Evolutionary conservation across 352 stramenopile species (phyloP).

Genomic region (Globisporangium perplexum): DNA sequence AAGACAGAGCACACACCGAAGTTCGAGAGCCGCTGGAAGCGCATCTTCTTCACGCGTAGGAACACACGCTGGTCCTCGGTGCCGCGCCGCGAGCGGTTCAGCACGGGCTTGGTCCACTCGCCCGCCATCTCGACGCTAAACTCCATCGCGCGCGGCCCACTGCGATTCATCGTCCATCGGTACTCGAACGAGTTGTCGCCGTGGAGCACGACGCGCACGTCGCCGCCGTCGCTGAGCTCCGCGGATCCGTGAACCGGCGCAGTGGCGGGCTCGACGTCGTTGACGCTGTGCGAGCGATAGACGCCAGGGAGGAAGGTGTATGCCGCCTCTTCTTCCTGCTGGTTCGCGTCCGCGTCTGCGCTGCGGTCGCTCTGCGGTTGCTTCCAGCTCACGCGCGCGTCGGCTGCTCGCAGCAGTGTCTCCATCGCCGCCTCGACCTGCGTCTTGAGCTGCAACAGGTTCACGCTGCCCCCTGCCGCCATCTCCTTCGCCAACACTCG

Average conservation of each 20-base stretch:
- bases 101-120: constrained; percentile 58
- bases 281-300: constrained; percentile 20
- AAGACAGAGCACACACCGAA: constrained; percentile 32
- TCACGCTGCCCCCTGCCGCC: constrained; percentile 12
- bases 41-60: constrained; percentile 44
- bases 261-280: neutral
- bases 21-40: constrained; percentile 70
- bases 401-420: constrained; percentile 42
- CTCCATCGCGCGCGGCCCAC: constrained; percentile 52
- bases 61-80: constrained; percentile 72
- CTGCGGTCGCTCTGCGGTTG: constrained; percentile 4
- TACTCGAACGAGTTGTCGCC: constrained; percentile 85
- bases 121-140: constrained; percentile 64
- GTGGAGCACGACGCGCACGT: constrained; percentile 48
- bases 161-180: constrained; percentile 53
- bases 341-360: neutral
- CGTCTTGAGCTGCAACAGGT: constrained; percentile 42
- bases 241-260: neutral
- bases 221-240: constrained; percentile 25
- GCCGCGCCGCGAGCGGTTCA: constrained; percentile 69
- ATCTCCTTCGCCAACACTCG: too few species aligned
- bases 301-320: constrained; percentile 67
- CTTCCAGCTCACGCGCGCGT: constrained; percentile 60
- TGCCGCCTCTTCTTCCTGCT: neutral
- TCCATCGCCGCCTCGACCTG: constrained; percentile 60